Conservation (phyloP, 129 eudicot species). For the Centaurea solstitialis region DNA sequence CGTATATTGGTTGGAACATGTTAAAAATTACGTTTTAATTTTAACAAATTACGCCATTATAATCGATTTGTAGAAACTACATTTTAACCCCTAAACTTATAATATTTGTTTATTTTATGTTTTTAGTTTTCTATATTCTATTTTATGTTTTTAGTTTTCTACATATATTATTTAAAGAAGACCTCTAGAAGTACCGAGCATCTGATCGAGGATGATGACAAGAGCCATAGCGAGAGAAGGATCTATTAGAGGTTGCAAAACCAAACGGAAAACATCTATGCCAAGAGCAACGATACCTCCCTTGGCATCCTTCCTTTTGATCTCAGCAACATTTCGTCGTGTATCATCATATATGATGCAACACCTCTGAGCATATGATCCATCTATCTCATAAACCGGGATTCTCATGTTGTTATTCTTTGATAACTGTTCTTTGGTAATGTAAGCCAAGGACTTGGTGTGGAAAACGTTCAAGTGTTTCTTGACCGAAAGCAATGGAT, state of each 20-base stretch:
- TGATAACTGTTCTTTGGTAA: background rate
- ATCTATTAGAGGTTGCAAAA: constrained; percentile 33
- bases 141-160: too few species aligned
- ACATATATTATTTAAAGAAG: too few species aligned
- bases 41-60: too few species aligned
- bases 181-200: constrained; percentile 12
- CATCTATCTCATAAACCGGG: constrained; percentile 44
- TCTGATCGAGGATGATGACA: constrained; percentile 40
- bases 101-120: too few species aligned
- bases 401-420: constrained; percentile 12
- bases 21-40: too few species aligned
- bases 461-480: background rate
- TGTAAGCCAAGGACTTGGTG: constrained; percentile 32
- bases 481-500: too few species aligned
- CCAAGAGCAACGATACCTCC: constrained; percentile 37
- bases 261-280: constrained; percentile 40
- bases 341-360: constrained; percentile 28
- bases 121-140: too few species aligned
- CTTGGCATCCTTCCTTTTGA: constrained; percentile 44
- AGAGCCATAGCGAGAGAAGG: constrained; percentile 52
- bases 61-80: too few species aligned
- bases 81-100: too few species aligned
- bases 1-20: too few species aligned
- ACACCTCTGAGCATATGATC: constrained; percentile 38
- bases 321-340: constrained; percentile 36